Percentiles rank a stretch among this genome's conserved stretches.
These are phyloP conservation scores for Fusarium protoensiforme DNA, from an alignment of 2,329 filamentous ascomycete genomes.

Conservation along the genomic window DNA sequence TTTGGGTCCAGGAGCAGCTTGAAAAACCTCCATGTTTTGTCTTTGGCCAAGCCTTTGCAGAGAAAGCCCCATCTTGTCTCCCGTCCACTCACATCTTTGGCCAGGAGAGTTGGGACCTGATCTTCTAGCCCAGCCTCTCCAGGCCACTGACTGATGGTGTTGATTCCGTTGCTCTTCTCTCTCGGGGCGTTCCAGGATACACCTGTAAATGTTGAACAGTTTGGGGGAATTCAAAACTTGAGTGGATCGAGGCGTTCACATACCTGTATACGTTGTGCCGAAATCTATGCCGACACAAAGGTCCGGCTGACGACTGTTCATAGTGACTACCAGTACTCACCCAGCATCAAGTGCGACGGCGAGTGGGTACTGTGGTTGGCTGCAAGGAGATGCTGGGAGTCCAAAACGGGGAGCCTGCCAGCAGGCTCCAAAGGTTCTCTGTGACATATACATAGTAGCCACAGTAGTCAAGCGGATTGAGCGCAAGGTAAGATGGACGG, in stretches of 20 bases:
- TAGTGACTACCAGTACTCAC: not conserved
- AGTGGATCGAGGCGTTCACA: not conserved
- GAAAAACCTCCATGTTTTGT: not conserved
- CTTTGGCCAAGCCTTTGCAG: not conserved
- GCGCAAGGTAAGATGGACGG: not conserved
- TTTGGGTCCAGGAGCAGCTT: not conserved
- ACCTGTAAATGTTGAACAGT: not conserved
- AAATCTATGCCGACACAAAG: not conserved
- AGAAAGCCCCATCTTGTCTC: not conserved
- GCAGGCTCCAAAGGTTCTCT: not conserved
- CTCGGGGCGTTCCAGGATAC: not conserved
- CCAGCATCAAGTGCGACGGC: not conserved
- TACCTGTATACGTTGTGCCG: not conserved
- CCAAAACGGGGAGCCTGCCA: not conserved
- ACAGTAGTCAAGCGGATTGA: not conserved
- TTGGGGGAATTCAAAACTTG: not conserved
- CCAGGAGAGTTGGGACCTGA: not conserved
- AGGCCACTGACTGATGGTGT: not conserved
- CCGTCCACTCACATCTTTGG: not conserved
- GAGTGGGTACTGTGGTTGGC: not conserved
- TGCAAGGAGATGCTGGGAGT: not conserved
- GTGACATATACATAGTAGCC: not conserved
- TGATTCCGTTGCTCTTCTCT: rapidly evolving
- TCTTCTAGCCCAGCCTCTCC: not conserved
- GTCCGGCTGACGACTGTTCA: not conserved